These are phyloP conservation scores for Cucurbita argyrosperma DNA, from an alignment of 306 rosid species.

Conservation along the genomic window DNA sequence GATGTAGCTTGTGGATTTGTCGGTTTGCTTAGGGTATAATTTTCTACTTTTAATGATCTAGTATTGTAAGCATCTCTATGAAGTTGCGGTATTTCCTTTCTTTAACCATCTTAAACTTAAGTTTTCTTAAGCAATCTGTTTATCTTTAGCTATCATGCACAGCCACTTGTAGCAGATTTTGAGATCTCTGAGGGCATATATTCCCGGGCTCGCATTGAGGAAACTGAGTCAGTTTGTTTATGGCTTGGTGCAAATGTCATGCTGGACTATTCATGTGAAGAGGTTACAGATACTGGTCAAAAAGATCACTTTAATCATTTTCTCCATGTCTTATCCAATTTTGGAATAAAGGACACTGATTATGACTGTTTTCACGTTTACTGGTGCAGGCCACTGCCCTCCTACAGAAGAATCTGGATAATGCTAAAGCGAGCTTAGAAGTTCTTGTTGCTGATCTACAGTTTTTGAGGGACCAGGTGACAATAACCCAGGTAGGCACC, in stretches of 20 bases:
- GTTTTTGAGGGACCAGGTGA: constrained; percentile 86
- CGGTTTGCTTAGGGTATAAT: not conserved
- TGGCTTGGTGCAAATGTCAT: constrained; percentile 91
- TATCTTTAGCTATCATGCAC: constrained; percentile 15
- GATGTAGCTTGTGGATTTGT: not conserved
- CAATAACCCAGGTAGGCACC: constrained; percentile 67
- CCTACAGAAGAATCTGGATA: constrained; percentile 56
- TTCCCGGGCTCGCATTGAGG: constrained; percentile 41
- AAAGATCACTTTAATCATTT: not conserved
- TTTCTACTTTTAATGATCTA: not conserved
- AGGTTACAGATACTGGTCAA: constrained; percentile 25
- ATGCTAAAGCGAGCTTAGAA: constrained; percentile 78
- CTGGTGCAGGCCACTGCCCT: constrained; percentile 61
- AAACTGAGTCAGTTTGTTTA: constrained; percentile 58
- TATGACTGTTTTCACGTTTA: constrained; percentile 8
- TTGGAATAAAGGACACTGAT: constrained; percentile 4
- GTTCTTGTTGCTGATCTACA: constrained; percentile 75
- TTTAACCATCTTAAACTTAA: not conserved
- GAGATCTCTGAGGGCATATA: constrained; percentile 84
- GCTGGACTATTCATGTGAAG: constrained; percentile 86
- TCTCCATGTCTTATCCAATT: not conserved
- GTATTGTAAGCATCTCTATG: not conserved
- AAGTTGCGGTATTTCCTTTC: not conserved
- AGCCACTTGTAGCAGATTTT: constrained; percentile 73
- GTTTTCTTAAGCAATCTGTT: not conserved